Conservation (phyloP, 2,329 filamentous ascomycete genomes). For the Botrytis fragariae region DNA sequence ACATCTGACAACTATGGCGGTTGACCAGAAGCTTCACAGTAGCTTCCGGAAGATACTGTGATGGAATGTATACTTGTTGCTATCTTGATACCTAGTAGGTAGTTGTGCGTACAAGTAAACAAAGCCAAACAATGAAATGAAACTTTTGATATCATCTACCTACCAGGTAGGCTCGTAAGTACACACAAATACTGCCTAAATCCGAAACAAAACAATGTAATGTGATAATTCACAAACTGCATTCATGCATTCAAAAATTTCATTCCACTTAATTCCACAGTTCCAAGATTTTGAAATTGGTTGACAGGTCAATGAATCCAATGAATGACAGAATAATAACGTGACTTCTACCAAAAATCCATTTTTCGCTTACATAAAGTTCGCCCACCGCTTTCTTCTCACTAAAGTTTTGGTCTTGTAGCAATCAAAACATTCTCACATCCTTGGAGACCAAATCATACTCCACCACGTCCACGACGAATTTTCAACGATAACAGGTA, state of each 20-base stretch:
- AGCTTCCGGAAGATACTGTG: background rate
- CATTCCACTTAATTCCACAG: background rate
- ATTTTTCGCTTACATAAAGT: slow-evolving; percentile 26
- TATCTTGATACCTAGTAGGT: background rate
- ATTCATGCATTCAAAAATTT: background rate
- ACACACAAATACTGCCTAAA: background rate
- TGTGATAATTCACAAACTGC: background rate
- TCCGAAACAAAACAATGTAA: background rate
- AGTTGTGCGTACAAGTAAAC: background rate
- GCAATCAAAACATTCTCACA: slow-evolving; percentile 37
- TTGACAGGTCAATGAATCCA: background rate
- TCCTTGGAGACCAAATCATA: slow-evolving; percentile 34
- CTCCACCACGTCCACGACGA: slow-evolving; percentile 37
- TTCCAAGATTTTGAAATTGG: background rate
- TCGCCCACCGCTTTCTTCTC: slow-evolving; percentile 19
- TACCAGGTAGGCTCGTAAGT: background rate
- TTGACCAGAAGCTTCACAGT: background rate
- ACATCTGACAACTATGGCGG: background rate
- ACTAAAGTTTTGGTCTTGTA: slow-evolving; percentile 25
- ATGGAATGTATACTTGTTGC: background rate
- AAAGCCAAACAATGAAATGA: background rate
- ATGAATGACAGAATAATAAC: slow-evolving; percentile 7
- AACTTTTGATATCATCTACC: background rate
- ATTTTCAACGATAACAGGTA: slow-evolving; percentile 34
- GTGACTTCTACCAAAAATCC: background rate